Conservation (phyloP, 225 moss, liverwort and hornwort species). For the Climacium dendroides region DNA sequence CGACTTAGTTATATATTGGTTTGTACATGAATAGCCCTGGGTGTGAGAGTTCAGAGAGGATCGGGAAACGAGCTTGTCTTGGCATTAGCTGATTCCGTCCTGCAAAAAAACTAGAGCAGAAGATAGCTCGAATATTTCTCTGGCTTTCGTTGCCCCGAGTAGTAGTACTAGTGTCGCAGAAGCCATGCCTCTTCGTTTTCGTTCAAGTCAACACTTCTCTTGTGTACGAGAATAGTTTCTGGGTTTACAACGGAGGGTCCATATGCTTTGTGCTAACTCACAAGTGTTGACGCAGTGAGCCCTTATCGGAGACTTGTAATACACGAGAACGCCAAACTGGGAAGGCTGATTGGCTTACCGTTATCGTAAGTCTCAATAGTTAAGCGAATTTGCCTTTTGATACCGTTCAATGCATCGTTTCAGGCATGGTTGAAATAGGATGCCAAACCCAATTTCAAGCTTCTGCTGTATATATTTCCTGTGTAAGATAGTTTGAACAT, state of each 20-base stretch:
- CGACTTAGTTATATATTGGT: neutral
- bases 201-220: neutral
- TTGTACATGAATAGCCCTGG: neutral
- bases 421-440: neutral
- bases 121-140: neutral
- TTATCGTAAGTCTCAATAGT: conserved; percentile 42
- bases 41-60: neutral
- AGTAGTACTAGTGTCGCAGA: neutral
- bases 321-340: conserved; percentile 88
- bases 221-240: neutral
- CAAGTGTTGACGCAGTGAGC: conserved; percentile 52
- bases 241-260: neutral
- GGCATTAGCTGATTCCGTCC: neutral
- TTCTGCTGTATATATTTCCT: neutral
- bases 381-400: neutral
- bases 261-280: neutral
- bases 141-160: neutral
- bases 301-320: conserved; percentile 67
- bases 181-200: neutral
- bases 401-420: neutral
- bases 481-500: neutral
- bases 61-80: neutral
- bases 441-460: neutral
- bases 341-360: conserved; percentile 74
- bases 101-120: neutral